Evolutionary conservation across 1,139 yeast species (phyloP), one percentile per base, ranked within the genome.

Genomic region (Suhomyces taliae): DNA sequence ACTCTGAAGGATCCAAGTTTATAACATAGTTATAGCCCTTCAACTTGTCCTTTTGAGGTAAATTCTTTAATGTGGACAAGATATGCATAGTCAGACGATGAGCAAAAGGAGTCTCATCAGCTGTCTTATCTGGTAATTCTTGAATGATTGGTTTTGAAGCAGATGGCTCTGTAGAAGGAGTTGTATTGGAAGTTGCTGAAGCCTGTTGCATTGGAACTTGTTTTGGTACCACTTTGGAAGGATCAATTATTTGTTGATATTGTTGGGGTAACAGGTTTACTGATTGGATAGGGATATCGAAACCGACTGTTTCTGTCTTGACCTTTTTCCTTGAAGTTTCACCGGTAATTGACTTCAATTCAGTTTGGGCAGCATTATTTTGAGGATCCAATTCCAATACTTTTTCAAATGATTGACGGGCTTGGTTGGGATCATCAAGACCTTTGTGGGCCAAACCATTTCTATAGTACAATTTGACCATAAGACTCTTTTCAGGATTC

Each of bases 381-480:
- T 49, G 41, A 0, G 81, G 76, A 43, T 83, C 88, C 4, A 76
- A 37, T 5, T 54, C 50, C 26, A 83, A 58, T 0, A 82, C 87
- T 12, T 59, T 54, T 15, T 65, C 55, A 41, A 79, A 73, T n/a
- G 71, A 57, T 2, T 49, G 51, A 11, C 55, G 55, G 0, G 86
- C 80, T 2, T 64, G 58, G 3, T 53, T 52, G 2, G 56, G 42
- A 4, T 69, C 62, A 1, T 69, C 66, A 40, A 74, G 57, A 1
- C 69, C 68, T 31, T 66, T 62, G 39, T 72, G 62, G 0, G 85
- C 82, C 3, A 73, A 48, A 0, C 86, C 85, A 46, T 73, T 70
- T 43, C 96, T 71, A 70, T 79, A 87, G 5, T 72, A 61, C 1
- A 87, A 64, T 59, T 89, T 89, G 6, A 76, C 65, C 37, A 56